A percentile compares a stretch with the other conserved stretches of the same genome.
phyloP scores from a whole-genome alignment of 176 grass and related monocot species.

The Areca catechu region DNA sequence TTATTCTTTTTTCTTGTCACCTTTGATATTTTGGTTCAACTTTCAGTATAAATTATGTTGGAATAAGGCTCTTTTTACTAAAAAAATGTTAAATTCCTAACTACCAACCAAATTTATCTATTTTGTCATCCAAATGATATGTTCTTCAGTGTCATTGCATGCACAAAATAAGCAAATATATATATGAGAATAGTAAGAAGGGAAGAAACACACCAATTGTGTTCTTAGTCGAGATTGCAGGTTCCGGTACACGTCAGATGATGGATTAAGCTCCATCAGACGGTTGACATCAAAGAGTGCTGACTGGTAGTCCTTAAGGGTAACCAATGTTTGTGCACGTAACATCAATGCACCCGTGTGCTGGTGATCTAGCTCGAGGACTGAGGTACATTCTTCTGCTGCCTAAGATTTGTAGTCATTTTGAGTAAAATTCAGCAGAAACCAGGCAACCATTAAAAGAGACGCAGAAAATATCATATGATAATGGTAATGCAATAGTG shows the following conservation, averaged over 20 bases:
- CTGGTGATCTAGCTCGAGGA: constrained; percentile 81
- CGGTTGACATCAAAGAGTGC: constrained; percentile 95
- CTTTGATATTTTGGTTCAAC: too few relatives aligned
- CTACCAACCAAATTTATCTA: too few relatives aligned
- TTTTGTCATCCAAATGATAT: too few relatives aligned
- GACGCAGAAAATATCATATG: too few relatives aligned
- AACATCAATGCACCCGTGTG: constrained; percentile 91
- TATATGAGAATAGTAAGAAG: not conserved
- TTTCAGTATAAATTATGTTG: too few relatives aligned
- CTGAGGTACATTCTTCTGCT: constrained; percentile 93
- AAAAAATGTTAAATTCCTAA: too few relatives aligned
- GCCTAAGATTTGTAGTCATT: constrained; percentile 32
- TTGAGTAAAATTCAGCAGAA: not conserved
- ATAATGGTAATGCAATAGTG: too few relatives aligned
- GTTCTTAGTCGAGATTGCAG: constrained; percentile 79
- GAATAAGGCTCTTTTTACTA: too few relatives aligned
- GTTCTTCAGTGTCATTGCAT: too few relatives aligned
- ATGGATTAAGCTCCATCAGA: constrained; percentile 78
- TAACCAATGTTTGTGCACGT: constrained; percentile 89
- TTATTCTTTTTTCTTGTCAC: too few relatives aligned
- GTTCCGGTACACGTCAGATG: constrained; percentile 72
- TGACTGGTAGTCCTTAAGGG: constrained; percentile 84
- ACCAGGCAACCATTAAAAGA: not conserved
- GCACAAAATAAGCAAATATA: too few relatives aligned
- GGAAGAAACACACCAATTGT: constrained; percentile 55